phyloP scores from a whole-genome alignment of 805 yeast genomes.

The Saturnispora gosingensis region DNA sequence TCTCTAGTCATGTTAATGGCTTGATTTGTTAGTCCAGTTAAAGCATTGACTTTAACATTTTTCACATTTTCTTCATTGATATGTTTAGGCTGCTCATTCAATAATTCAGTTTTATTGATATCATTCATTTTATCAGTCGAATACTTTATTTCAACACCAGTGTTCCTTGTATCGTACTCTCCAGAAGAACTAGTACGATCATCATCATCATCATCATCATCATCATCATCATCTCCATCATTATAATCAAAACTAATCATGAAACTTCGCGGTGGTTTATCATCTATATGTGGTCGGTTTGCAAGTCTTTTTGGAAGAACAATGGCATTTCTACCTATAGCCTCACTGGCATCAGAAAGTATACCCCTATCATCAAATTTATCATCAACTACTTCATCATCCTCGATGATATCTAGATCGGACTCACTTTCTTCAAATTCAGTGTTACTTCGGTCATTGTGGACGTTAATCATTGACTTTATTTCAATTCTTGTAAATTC shows the following conservation, averaged over 20 bases:
- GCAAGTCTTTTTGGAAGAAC: constrained; percentile 18
- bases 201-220: background rate
- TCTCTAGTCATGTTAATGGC: constrained; percentile 4
- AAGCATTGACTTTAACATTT: constrained; percentile 9
- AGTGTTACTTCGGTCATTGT: background rate
- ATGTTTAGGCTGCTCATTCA: background rate
- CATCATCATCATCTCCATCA: constrained; percentile 9
- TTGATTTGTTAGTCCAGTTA: constrained; percentile 16
- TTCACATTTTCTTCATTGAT: background rate
- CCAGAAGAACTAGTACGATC: constrained; percentile 2
- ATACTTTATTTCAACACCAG: background rate
- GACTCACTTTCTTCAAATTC: constrained; percentile 1
- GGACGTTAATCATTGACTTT: constrained; percentile 7
- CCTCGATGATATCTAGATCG: background rate
- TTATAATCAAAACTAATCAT: constrained; percentile 22
- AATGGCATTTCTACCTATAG: background rate
- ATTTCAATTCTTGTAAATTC: constrained; percentile 24
- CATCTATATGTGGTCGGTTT: constrained; percentile 18
- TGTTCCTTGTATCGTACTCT: background rate
- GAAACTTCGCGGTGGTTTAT: constrained; percentile 28
- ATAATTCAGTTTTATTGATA: background rate
- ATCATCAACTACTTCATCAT: constrained; percentile 3
- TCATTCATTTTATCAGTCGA: background rate
- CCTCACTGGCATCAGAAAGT: background rate
- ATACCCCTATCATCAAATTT: constrained; percentile 3